Base-by-base conservation (phyloP, 2,329 filamentous ascomycete genomes). In the Calcarisporium arbuscula region DNA sequence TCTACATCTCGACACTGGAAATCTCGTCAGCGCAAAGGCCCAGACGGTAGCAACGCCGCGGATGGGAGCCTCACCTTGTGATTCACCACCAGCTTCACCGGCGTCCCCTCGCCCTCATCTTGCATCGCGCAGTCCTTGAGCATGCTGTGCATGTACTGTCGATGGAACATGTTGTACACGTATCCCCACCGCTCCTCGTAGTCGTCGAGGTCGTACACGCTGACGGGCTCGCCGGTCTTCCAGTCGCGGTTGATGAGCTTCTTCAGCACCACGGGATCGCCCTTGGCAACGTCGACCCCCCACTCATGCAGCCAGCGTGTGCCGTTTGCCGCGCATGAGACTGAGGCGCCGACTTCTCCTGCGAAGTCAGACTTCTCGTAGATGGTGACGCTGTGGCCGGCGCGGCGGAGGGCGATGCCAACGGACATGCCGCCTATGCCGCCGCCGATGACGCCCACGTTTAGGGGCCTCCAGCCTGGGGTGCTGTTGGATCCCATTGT, bases 171-270 rank as follows among this genome's bases (percentile, higher is more conserved):
- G 54, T 82, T 77, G 52, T 82, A 80, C 0, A 73, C 65, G 16
- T 74, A 71, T 10, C 77, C 78, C 77, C 78, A 84, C 35, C 62
- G 64, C 57, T 75, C 51, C 54, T 83, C 71, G 38, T 84, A 84
- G 48, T 83, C 79, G 9, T 60, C 68, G 14, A 85, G 56, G 45
- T 74, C 69, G 45, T 80, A 82, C 1, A 79, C 73, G 44, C 71
- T 82, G 17, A 77, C 68, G 0, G 74, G 70, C 56, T 82, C 73
- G 1, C 80, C 80, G 1, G 78, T 83, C 51, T 73, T 70, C 80
- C 80, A 85, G 56, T 84, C 78, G 4, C 74, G 70, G 52, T 77
- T 81, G 59, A 85, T 83, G 34, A 85, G 66, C 48, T 77, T 77
- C 54, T 67, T 67, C 31, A 85, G 58, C 2, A 83, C 61, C 2